Percentiles rank a stretch among this genome's conserved stretches.
phyloP scores from a whole-genome alignment of 2,329 filamentous ascomycete genomes.

The Fonsecaea multimorphosa region DNA sequence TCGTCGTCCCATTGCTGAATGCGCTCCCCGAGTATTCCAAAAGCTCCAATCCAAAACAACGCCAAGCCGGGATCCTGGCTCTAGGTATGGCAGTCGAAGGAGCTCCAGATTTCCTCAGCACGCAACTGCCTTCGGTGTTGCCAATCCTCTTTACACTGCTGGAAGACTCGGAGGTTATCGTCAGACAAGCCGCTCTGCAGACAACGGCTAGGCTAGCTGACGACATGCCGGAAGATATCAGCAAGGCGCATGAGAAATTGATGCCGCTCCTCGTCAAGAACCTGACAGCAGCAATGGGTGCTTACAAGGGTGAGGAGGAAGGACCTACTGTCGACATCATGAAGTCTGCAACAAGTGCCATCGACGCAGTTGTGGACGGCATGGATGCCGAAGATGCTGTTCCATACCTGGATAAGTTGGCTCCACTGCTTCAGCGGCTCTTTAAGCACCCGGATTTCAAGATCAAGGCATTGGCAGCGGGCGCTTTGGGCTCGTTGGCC shows the following conservation, averaged over 20 bases:
- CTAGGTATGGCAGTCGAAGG: conserved; percentile 95
- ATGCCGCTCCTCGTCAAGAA: conserved; percentile 87
- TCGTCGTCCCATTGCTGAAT: conserved; percentile 89
- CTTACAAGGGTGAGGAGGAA: conserved; percentile 67
- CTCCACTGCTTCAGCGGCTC: conserved; percentile 82
- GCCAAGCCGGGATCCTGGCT: conserved; percentile 88
- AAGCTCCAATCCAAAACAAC: conserved; percentile 74
- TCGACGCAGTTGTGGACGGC: conserved; percentile 89
- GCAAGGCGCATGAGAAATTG: conserved; percentile 80
- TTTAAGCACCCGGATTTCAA: conserved; percentile 84
- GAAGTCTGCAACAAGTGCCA: conserved; percentile 84
- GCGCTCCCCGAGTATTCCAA: conserved; percentile 82
- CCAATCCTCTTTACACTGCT: conserved; percentile 83
- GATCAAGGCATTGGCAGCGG: conserved; percentile 87
- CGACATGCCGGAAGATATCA: conserved; percentile 88
- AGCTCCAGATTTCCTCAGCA: conserved; percentile 95
- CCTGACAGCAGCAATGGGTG: conserved; percentile 77
- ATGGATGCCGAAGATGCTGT: conserved; percentile 80
- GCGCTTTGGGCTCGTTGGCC: conserved; percentile 88
- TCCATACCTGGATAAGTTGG: conserved; percentile 79
- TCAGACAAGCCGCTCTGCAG: conserved; percentile 85
- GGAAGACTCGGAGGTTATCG: conserved; percentile 79
- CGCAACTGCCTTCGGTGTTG: conserved; percentile 84
- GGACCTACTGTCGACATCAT: conserved; percentile 85
- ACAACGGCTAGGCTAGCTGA: conserved; percentile 89